Conservation (phyloP, 2,329 filamentous ascomycete genomes). For the Microdochium paspali region DNA sequence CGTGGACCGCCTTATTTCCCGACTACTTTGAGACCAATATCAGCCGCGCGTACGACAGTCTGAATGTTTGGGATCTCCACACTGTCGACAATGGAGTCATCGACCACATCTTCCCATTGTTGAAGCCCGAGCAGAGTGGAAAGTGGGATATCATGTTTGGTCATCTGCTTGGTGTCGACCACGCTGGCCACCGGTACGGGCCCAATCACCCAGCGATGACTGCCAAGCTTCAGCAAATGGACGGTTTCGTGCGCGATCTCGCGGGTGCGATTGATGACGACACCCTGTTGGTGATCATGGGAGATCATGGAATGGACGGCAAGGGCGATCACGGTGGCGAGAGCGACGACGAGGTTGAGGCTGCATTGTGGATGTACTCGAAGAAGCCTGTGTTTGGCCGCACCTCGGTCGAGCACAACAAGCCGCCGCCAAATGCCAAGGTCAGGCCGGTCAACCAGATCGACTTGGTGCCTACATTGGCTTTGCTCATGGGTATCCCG, state of each 20-base stretch:
- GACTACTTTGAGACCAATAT: constrained; percentile 85
- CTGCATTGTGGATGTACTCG: constrained; percentile 97
- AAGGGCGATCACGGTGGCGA: constrained; percentile 99
- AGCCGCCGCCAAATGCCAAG: constrained; percentile 64
- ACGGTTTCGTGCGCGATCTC: constrained; percentile 65
- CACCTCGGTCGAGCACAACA: constrained; percentile 46
- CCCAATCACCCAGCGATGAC: constrained; percentile 89
- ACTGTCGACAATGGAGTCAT: constrained; percentile 94
- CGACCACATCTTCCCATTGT: constrained; percentile 78
- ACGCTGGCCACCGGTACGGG: constrained; percentile 92
- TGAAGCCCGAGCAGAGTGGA: constrained; percentile 52
- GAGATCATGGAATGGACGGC: constrained; percentile 96
- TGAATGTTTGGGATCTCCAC: constrained; percentile 96
- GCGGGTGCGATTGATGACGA: constrained; percentile 67
- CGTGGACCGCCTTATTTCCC: constrained; percentile 89
- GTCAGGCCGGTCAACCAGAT: constrained; percentile 74
- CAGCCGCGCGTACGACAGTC: constrained; percentile 86
- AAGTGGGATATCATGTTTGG: constrained; percentile 94
- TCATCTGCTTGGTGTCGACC: constrained; percentile 91
- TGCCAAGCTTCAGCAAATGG: constrained; percentile 86
- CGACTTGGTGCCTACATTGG: constrained; percentile 86
- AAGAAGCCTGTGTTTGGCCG: constrained; percentile 79
- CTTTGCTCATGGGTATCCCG: constrained; percentile 78
- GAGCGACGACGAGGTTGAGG: constrained; percentile 90
- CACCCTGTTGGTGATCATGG: constrained; percentile 90